These are phyloP conservation scores for Termitomyces sp. DNA, from an alignment of 768 basidiomycete species.

Conservation along the genomic window DNA sequence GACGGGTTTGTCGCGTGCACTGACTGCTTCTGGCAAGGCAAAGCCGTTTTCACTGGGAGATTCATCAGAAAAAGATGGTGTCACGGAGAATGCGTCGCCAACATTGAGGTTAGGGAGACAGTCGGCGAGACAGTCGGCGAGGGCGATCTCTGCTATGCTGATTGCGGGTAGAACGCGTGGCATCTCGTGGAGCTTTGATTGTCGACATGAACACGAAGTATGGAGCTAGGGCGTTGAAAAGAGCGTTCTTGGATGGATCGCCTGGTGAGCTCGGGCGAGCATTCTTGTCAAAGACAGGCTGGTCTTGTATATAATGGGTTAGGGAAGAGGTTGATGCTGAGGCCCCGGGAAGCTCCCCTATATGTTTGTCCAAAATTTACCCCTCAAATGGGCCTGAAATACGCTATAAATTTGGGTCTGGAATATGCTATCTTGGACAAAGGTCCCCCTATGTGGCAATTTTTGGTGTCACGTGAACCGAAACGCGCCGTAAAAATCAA, in stretches of 20 bases:
- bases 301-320: slow-evolving; percentile 74
- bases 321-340: too few species aligned
- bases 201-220: slow-evolving; percentile 43
- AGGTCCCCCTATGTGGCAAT: too few species aligned
- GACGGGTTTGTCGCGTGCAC: slow-evolving; percentile 65
- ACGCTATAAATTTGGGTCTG: too few species aligned
- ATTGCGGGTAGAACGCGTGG: slow-evolving; percentile 62
- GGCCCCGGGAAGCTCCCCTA: too few species aligned
- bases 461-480: too few species aligned
- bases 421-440: too few species aligned
- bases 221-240: slow-evolving; percentile 13
- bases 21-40: too few species aligned
- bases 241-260: slow-evolving; percentile 33
- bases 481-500: too few species aligned
- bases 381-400: too few species aligned
- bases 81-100: slow-evolving; percentile 70
- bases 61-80: slow-evolving; percentile 47
- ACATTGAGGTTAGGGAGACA: slow-evolving; percentile 84
- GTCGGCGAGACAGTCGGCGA: too few species aligned
- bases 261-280: slow-evolving; percentile 63
- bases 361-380: too few species aligned
- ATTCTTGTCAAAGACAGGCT: slow-evolving; percentile 48
- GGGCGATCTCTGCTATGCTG: slow-evolving; percentile 65
- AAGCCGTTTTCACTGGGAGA: slow-evolving; percentile 31
- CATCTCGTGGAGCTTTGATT: slow-evolving; percentile 46